phyloP scores from a whole-genome alignment of 805 yeast species.

The Yamadazyma nakazawae region DNA sequence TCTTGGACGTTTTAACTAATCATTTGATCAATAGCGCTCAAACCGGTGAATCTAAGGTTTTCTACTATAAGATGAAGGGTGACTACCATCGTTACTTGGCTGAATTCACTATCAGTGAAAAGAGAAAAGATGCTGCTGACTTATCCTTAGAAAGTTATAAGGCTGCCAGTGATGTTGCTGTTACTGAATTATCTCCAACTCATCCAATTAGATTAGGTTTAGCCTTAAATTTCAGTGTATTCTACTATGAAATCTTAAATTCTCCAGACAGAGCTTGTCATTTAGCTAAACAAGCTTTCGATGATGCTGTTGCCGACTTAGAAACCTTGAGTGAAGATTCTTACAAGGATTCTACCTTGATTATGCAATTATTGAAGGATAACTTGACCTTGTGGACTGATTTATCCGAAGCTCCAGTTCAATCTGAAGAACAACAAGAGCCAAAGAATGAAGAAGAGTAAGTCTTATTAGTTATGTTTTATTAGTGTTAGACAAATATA shows the following conservation, averaged over 20 bases:
- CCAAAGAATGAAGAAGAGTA: conserved; percentile 17
- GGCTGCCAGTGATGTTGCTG: conserved; percentile 95
- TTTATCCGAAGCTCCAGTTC: conserved; percentile 72
- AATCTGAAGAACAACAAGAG: conserved; percentile 29
- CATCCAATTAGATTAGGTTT: conserved; percentile 98
- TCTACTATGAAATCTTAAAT: conserved; percentile 96
- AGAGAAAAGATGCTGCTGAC: conserved; percentile 89
- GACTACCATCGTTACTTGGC: conserved; percentile 99
- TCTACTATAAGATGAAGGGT: conserved; percentile 99
- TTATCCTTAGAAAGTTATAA: conserved; percentile 91
- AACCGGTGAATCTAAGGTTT: conserved; percentile 96
- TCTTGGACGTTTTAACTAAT: conserved; percentile 78
- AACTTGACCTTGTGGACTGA: conserved; percentile 98
- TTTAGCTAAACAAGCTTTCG: conserved; percentile 98
- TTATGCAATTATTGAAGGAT: conserved; percentile 98
- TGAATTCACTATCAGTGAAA: conserved; percentile 89
- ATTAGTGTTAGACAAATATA: conserved; percentile 9
- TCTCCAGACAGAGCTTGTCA: conserved; percentile 99
- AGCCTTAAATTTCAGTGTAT: conserved; percentile 96
- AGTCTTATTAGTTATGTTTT: conserved; percentile 9
- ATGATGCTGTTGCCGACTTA: conserved; percentile 97
- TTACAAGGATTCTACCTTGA: conserved; percentile 96
- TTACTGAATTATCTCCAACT: conserved; percentile 95
- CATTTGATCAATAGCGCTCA: conserved; percentile 93
- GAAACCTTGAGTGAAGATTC: conserved; percentile 97